These are phyloP conservation scores for Pisolithus albus DNA, from an alignment of 768 basidiomycete genomes.

Conservation along the genomic window DNA sequence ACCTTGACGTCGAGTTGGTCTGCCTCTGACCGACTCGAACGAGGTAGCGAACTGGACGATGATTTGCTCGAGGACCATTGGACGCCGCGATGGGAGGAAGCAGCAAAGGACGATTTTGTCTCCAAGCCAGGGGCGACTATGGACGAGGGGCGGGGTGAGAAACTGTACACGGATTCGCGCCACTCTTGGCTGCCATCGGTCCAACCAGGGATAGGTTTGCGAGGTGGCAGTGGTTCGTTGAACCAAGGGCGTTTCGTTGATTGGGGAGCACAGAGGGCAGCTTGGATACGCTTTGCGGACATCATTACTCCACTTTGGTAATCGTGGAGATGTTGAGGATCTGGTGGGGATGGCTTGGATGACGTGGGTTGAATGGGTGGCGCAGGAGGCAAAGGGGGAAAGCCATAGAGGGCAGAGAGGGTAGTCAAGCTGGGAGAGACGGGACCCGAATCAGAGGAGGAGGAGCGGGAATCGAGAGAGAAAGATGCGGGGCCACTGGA, in stretches of 20 bases:
- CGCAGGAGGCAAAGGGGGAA: slow-evolving; percentile 50
- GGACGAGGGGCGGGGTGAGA: slow-evolving; percentile 36
- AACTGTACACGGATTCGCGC: slow-evolving; percentile 58
- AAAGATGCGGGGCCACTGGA: slow-evolving; percentile 30
- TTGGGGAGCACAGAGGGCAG: slow-evolving; percentile 38
- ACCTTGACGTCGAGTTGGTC: slow-evolving; percentile 52
- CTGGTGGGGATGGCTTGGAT: slow-evolving; percentile 18
- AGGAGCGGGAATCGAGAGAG: slow-evolving; percentile 31
- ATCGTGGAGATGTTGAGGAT: slow-evolving; percentile 29
- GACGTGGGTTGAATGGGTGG: slow-evolving; percentile 32
- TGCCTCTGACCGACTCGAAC: slow-evolving; percentile 27
- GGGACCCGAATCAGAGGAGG: slow-evolving; percentile 16
- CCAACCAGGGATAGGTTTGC: slow-evolving; percentile 56
- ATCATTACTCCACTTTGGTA: slow-evolving; percentile 64
- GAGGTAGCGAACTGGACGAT: slow-evolving; percentile 22
- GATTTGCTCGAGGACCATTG: slow-evolving; percentile 43
- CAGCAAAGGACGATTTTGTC: slow-evolving; percentile 38
- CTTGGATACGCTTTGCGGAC: slow-evolving; percentile 51
- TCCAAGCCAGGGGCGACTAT: slow-evolving; percentile 24
- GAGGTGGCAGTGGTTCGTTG: slow-evolving; percentile 30
- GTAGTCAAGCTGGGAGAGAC: slow-evolving; percentile 31
- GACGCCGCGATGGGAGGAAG: slow-evolving; percentile 46
- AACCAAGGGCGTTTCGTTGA: slow-evolving; percentile 30
- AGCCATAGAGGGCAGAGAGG: slow-evolving; percentile 36
- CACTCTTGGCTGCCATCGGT: slow-evolving; percentile 60